These are phyloP conservation scores for Pythium aphanidermatum DNA, from an alignment of 352 stramenopile species.

Conservation along the genomic window DNA sequence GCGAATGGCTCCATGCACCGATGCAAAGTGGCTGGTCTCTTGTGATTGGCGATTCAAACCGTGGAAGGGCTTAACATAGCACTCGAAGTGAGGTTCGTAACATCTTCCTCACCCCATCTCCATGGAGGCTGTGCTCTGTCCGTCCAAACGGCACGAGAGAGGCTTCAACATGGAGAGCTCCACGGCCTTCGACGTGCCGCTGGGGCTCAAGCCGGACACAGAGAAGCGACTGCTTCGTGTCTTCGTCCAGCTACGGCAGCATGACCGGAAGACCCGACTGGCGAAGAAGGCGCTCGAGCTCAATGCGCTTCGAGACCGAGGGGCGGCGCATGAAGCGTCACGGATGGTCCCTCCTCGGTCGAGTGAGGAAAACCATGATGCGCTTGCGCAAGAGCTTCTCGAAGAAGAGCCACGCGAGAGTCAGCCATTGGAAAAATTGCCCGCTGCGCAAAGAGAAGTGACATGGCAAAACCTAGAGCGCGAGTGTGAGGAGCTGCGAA, in stretches of 20 bases:
- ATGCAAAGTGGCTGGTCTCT: no score
- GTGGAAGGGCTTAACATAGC: neutral
- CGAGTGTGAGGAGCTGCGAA: constrained; percentile 48
- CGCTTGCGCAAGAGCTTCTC: neutral
- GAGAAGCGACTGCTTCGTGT: constrained; percentile 39
- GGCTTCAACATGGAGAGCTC: constrained; percentile 13
- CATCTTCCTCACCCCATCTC: no score
- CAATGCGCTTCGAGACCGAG: constrained; percentile 4
- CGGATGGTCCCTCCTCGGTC: neutral
- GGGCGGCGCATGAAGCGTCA: neutral
- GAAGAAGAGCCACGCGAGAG: no score
- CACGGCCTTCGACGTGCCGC: constrained; percentile 15
- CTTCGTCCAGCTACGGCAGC: constrained; percentile 50
- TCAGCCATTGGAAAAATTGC: no score
- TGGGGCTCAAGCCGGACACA: constrained; percentile 33
- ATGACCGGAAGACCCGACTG: constrained; percentile 44
- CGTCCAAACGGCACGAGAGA: no score
- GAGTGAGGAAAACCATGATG: no score
- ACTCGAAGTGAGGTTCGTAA: neutral
- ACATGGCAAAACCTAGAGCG: constrained; percentile 12
- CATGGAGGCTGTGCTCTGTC: no score
- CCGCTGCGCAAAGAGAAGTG: neutral
- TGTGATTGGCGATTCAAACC: no score
- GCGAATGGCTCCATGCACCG: no score
- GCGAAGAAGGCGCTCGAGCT: constrained; percentile 18